phyloP scores from a whole-genome alignment of 208 protist genomes.

The Trypanosoma theileri region DNA sequence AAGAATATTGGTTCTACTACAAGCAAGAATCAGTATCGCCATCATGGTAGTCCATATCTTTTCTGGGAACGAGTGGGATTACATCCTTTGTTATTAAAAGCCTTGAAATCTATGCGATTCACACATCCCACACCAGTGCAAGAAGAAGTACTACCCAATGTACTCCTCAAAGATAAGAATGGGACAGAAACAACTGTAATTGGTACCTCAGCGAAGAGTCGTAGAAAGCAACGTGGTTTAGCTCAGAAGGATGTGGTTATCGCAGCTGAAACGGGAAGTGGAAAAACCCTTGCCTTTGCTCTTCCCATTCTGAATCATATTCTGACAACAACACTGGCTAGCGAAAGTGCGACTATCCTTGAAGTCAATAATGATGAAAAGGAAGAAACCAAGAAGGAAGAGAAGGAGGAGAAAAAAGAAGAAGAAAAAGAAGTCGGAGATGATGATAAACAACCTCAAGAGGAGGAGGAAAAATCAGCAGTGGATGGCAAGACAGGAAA shows the following conservation, averaged over 20 bases:
- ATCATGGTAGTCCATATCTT: constrained; percentile 70
- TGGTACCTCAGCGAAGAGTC: constrained; percentile 16
- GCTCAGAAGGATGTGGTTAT: constrained; percentile 82
- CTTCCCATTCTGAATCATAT: constrained; percentile 92
- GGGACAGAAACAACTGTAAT: constrained; percentile 13
- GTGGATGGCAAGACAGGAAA: constrained; percentile 1
- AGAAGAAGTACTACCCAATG: constrained; percentile 72
- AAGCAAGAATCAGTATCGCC: constrained; percentile 79
- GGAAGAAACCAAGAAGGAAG: background rate
- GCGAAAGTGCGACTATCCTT: constrained; percentile 14
- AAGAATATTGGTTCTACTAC: constrained; percentile 23
- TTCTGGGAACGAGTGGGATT: constrained; percentile 85
- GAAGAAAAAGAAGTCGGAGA: too few relatives aligned
- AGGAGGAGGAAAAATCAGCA: background rate
- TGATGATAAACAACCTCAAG: too few relatives aligned
- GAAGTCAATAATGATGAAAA: background rate
- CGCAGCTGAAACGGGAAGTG: constrained; percentile 92
- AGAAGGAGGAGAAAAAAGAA: constrained; percentile 6
- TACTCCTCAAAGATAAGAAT: constrained; percentile 34
- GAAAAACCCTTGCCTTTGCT: constrained; percentile 98
- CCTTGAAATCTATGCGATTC: constrained; percentile 71
- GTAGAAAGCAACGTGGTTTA: constrained; percentile 11
- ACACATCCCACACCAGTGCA: constrained; percentile 86
- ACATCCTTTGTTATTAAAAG: constrained; percentile 62
- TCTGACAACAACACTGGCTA: constrained; percentile 22